Base-by-base conservation (phyloP, 2,329 filamentous ascomycete genomes). In the Ceratocystis smalleyi region DNA sequence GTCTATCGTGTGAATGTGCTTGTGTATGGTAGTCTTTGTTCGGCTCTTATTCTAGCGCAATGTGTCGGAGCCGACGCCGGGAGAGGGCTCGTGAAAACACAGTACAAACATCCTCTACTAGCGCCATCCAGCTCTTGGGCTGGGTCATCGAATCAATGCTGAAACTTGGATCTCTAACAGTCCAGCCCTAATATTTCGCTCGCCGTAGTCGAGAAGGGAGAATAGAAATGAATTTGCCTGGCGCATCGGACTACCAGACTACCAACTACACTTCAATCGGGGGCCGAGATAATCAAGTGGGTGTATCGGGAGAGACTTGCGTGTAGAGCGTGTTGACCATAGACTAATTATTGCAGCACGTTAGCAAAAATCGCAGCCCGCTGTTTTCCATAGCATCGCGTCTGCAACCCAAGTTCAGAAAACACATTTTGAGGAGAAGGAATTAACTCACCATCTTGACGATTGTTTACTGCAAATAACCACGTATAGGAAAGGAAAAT, bases 261-360 rank as follows among this genome's bases (percentile, higher is more conserved):
- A 19, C 35, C 22, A 35, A 12, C 19, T 12, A 17, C 22, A 32
- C 10, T 62, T 19, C 54, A 17, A 15, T 19, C 51, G 19, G 24
- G 22, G 17, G 17, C 27, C 10, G 15, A 49, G 6, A 43, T 47
- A 7, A 43, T 19, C 40, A 24, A 43, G 24, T 45, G 17, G 22
- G 17, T 17, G 7, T 8, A 22, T 54, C 6, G 40, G 27, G 32
- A 27, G 17, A 32, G 69, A 78, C 79, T 76, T 80, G 79, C 81
- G 82, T 81, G 80, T 84, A 84, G 73, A 89, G 71, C 72, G 77
- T 71, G 73, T 71, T 72, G 73, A 75, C 73, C 72, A 71, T 66
- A 68, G 74, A 72, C 75, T 78, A 70, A 8, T 45, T 35, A 40
- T 60, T 47, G 45, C 60, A 65, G 67, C 22, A 64, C n/a, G 43